Evolutionary conservation across 305 asterid species (phyloP).

Genomic region (Solanum aculeatissimum): DNA sequence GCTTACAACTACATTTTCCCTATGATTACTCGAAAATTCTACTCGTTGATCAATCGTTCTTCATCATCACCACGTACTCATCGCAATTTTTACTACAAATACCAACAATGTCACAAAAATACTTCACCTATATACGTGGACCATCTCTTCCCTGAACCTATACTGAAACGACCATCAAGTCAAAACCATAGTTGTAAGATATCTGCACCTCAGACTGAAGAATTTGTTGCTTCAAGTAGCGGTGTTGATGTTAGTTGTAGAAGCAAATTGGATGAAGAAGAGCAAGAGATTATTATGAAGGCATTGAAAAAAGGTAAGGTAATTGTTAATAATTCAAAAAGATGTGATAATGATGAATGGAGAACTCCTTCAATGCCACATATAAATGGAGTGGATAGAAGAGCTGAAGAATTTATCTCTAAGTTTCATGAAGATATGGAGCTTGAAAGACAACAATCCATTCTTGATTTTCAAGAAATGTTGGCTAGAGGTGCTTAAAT

Average conservation of each 20-base stretch:
- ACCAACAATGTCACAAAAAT: neutral
- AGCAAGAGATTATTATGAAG: neutral
- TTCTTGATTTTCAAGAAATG: conserved; percentile 56
- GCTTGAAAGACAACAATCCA: conserved; percentile 59
- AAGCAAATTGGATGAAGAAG: neutral
- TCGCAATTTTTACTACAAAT: neutral
- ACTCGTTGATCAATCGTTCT: neutral
- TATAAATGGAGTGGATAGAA: conserved; percentile 41
- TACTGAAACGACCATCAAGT: neutral
- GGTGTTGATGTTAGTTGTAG: neutral
- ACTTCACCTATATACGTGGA: conserved; percentile 20
- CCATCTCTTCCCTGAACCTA: conserved; percentile 18
- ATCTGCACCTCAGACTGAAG: neutral
- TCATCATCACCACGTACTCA: neutral
- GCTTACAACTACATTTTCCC: neutral
- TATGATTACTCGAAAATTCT: conserved; percentile 5
- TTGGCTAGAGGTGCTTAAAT: conserved; percentile 39
- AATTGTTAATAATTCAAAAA: neutral
- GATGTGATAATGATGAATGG: conserved; percentile 4
- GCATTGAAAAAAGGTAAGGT: neutral
- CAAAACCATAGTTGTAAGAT: neutral
- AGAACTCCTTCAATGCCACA: conserved; percentile 15
- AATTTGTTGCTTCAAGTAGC: conserved; percentile 8
- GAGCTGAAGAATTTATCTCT: conserved; percentile 66
- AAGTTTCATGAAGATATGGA: conserved; percentile 43